Percentiles rank a stretch among this genome's conserved stretches.
Evolutionary conservation across 805 yeast genomes (phyloP).

Genomic region (Saccharomyces jurei): DNA sequence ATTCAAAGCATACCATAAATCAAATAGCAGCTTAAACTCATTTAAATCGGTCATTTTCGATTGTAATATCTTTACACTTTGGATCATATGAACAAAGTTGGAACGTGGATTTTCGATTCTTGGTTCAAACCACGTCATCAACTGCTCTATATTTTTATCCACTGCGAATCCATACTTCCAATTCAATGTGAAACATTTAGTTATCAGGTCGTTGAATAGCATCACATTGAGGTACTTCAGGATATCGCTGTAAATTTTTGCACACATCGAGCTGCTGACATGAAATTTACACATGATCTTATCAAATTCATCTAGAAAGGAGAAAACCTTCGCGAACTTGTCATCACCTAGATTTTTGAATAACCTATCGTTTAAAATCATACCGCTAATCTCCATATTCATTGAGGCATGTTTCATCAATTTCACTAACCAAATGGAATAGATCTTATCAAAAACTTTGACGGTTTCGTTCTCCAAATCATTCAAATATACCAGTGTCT

Average conservation of each 20-base stretch:
- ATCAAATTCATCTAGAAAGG: not conserved
- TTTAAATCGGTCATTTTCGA: constrained; percentile 7
- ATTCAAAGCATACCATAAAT: constrained; percentile 8
- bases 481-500: not conserved
- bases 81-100: not conserved
- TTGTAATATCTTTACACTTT: constrained; percentile 9
- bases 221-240: constrained; percentile 3
- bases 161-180: constrained; percentile 10
- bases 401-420: not conserved
- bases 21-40: constrained; percentile 8
- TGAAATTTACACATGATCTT: not conserved
- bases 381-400: not conserved
- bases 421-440: not conserved
- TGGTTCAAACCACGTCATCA: constrained; percentile 6
- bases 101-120: not conserved
- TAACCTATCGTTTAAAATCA: not conserved
- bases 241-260: not conserved
- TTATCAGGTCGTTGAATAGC: constrained; percentile 10
- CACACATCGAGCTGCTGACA: not conserved
- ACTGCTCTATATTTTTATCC: constrained; percentile 1
- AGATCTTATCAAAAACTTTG: not conserved
- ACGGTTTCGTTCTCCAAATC: not conserved
- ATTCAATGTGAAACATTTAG: constrained; percentile 5
- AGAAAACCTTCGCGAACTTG: not conserved
- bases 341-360: not conserved